phyloP scores from a whole-genome alignment of 2,329 filamentous ascomycete species.

The Nectriaceae sp. region DNA sequence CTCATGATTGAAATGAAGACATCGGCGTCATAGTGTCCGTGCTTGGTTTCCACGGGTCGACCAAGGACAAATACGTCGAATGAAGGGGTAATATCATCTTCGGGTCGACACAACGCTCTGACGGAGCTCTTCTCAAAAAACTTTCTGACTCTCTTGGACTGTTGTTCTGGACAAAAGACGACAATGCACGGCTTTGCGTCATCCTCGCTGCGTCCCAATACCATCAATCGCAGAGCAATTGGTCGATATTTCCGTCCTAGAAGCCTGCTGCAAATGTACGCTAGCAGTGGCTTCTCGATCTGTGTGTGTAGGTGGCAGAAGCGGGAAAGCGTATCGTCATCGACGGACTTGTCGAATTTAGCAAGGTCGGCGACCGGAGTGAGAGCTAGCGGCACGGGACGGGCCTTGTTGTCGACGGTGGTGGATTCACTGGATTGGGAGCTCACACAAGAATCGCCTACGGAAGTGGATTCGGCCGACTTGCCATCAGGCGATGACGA shows the following conservation, averaged over 20 bases:
- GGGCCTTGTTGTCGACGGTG: not conserved
- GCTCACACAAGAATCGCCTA: too few relatives aligned
- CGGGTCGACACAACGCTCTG: not conserved
- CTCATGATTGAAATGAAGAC: not conserved
- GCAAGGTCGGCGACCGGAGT: not conserved
- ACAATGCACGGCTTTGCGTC: not conserved
- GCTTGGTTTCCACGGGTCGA: not conserved
- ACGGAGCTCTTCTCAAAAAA: not conserved
- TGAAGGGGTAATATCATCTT: not conserved
- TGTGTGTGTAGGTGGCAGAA: not conserved
- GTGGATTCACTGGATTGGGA: slow-evolving; percentile 2
- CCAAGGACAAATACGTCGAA: slow-evolving; percentile 1
- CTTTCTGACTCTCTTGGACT: not conserved
- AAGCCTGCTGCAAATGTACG: not conserved
- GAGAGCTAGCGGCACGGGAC: not conserved
- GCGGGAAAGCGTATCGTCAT: not conserved
- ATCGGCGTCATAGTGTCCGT: not conserved
- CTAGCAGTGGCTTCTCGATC: slow-evolving; percentile 1
- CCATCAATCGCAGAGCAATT: slow-evolving; percentile 1
- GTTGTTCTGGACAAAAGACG: not conserved
- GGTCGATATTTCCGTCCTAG: not conserved
- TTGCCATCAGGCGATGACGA: not conserved
- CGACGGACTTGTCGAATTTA: not conserved
- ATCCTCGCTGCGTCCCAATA: not conserved
- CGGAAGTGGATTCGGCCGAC: not conserved